Evolutionary conservation across 139 green algal genomes (phyloP).

Genomic region (Edaphochlamys debaryana): DNA sequence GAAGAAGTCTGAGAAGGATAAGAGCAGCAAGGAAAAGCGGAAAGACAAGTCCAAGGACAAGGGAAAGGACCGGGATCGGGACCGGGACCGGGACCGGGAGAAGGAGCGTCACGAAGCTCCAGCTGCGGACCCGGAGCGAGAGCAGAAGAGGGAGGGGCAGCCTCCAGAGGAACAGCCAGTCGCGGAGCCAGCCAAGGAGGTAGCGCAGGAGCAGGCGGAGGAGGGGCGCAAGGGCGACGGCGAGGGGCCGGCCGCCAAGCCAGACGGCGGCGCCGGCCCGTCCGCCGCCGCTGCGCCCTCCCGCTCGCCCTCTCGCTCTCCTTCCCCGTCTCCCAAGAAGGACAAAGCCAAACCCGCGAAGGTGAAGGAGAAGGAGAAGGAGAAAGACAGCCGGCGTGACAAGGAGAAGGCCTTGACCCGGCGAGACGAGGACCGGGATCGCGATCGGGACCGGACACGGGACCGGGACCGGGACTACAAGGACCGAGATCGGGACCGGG

Average conservation of each 20-base stretch:
- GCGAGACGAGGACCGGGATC: not conserved
- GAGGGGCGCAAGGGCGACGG: not conserved
- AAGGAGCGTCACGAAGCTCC: not conserved
- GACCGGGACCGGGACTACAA: not conserved
- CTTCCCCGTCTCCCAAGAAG: not conserved
- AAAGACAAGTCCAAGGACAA: not conserved
- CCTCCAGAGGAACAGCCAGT: too few species aligned
- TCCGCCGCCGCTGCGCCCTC: too few species aligned
- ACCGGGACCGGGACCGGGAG: not conserved
- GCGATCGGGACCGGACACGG: not conserved
- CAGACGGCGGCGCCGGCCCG: not conserved
- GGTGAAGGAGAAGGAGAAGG: not conserved
- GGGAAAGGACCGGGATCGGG: not conserved
- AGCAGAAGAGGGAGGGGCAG: too few species aligned
- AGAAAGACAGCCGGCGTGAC: not conserved
- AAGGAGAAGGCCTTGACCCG: not conserved
- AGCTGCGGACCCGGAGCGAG: too few species aligned
- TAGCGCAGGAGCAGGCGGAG: too few species aligned
- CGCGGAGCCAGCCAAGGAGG: too few species aligned
- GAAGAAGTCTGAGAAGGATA: too few species aligned
- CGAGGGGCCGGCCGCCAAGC: not conserved
- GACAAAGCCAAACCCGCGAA: too few species aligned
- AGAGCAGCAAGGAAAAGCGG: not conserved
- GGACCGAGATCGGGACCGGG: not conserved
- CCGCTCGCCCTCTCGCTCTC: not conserved